phyloP scores from a whole-genome alignment of 805 yeast species.

The Candida krabiensis region DNA sequence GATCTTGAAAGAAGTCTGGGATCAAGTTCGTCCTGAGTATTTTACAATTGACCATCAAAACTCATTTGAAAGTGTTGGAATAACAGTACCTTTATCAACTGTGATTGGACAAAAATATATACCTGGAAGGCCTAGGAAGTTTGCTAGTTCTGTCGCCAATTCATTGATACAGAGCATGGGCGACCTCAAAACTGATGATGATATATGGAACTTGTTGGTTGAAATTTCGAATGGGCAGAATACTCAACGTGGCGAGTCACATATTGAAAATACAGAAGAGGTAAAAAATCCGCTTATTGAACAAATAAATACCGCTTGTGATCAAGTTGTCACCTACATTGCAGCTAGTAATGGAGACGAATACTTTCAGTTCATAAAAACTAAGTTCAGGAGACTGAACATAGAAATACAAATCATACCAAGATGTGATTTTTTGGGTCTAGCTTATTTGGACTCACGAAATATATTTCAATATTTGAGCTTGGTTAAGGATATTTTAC shows the following conservation, averaged over 20 bases:
- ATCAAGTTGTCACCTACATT: slow-evolving; percentile 42
- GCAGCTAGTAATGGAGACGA: slow-evolving; percentile 53
- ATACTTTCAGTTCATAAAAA: slow-evolving; percentile 36
- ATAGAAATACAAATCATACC: slow-evolving; percentile 39
- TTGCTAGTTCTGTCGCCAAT: slow-evolving; percentile 10
- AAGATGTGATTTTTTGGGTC: slow-evolving; percentile 46
- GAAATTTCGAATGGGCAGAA: slow-evolving; percentile 11
- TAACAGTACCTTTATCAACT: slow-evolving; percentile 12
- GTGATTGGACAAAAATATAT: slow-evolving; percentile 11
- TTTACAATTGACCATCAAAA: not conserved
- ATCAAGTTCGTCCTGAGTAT: slow-evolving; percentile 4
- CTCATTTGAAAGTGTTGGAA: slow-evolving; percentile 10
- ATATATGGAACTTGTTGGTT: slow-evolving; percentile 25
- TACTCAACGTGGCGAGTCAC: slow-evolving; percentile 9
- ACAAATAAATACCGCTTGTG: slow-evolving; percentile 39
- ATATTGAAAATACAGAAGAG: slow-evolving; percentile 7
- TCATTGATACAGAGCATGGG: slow-evolving; percentile 15
- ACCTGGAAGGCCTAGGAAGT: slow-evolving; percentile 14
- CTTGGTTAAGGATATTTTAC: slow-evolving; percentile 37
- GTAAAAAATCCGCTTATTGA: slow-evolving; percentile 23
- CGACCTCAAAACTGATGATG: slow-evolving; percentile 21
- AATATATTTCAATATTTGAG: slow-evolving; percentile 39
- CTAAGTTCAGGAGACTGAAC: slow-evolving; percentile 30
- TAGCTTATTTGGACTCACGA: slow-evolving; percentile 40
- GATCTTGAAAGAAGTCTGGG: slow-evolving; percentile 24